Evolutionary conservation across 169 alveolate genomes (phyloP).

Genomic region (Eimeria necatrix): DNA sequence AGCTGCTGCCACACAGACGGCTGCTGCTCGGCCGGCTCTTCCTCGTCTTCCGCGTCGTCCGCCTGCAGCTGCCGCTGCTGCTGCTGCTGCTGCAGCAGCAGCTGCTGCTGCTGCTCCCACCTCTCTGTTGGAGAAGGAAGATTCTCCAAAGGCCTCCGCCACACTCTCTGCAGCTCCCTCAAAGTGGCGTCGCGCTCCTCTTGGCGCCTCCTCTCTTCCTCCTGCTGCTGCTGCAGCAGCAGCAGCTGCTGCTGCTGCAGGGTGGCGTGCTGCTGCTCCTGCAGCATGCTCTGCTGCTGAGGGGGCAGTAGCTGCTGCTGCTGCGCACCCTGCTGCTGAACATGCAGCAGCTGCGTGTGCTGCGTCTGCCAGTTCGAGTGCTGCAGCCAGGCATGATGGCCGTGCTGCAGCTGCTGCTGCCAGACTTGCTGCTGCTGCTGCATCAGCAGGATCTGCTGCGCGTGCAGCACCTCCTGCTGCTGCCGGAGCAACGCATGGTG

Average conservation of each 20-base stretch:
- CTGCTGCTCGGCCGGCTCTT: too few relatives aligned
- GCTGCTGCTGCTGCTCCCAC: slow-evolving; percentile 30
- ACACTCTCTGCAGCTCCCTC: not conserved
- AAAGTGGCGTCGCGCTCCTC: not conserved
- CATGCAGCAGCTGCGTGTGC: not conserved
- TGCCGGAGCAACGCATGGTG: too few relatives aligned
- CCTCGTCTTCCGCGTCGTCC: too few relatives aligned
- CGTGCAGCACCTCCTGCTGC: too few relatives aligned
- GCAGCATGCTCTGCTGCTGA: not conserved
- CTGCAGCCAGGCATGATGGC: too few relatives aligned
- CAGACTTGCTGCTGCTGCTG: not conserved
- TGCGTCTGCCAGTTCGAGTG: not conserved
- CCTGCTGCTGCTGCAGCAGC: slow-evolving; percentile 47
- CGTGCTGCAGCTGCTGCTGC: too few relatives aligned
- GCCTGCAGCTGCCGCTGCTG: too few relatives aligned
- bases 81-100: too few relatives aligned
- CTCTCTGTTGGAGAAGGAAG: not conserved
- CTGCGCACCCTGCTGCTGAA: not conserved
- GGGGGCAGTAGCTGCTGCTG: not conserved
- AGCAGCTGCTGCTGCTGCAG: not conserved
- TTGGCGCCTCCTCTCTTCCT: too few relatives aligned
- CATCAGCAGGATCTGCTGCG: not conserved
- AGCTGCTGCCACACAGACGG: too few relatives aligned
- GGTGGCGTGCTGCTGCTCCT: not conserved
- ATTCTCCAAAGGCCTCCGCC: not conserved